Conservation (phyloP, 768 basidiomycete species). For the Trametes cubensis region DNA sequence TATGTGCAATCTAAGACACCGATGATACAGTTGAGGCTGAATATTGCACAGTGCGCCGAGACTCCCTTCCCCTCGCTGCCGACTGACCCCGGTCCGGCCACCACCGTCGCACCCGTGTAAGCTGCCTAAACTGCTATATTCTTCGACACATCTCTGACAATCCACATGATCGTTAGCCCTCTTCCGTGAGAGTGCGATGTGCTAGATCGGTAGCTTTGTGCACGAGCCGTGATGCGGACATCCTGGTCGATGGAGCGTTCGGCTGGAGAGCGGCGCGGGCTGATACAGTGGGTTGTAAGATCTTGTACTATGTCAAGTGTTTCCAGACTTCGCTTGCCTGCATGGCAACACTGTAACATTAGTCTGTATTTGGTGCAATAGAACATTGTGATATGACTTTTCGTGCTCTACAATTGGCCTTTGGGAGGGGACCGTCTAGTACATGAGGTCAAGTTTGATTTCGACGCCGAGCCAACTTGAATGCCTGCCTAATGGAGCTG, state of each 20-base stretch:
- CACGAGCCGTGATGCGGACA: background rate
- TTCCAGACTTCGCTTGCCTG: background rate
- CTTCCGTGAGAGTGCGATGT: background rate
- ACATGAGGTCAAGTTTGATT: too few relatives aligned
- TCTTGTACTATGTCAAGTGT: too few relatives aligned
- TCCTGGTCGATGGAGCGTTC: background rate
- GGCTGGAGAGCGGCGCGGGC: background rate
- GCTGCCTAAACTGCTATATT: background rate
- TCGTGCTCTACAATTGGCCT: too few relatives aligned
- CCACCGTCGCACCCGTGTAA: constrained; percentile 37
- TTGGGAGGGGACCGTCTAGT: too few relatives aligned
- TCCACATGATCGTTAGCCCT: background rate
- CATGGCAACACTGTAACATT: background rate
- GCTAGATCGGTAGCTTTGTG: background rate
- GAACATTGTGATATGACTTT: too few relatives aligned
- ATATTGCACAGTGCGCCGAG: constrained; percentile 4
- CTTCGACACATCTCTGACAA: background rate
- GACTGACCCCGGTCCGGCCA: constrained; percentile 34
- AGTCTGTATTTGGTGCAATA: too few relatives aligned
- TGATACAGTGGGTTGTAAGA: background rate
- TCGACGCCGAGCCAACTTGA: too few relatives aligned
- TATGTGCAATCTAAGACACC: constrained; percentile 5
- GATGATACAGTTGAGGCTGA: background rate
- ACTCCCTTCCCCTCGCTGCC: constrained; percentile 25
- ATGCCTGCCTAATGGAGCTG: too few relatives aligned